phyloP scores from a whole-genome alignment of 2,329 filamentous ascomycete genomes.

The Colletotrichum gloeosporioides region DNA sequence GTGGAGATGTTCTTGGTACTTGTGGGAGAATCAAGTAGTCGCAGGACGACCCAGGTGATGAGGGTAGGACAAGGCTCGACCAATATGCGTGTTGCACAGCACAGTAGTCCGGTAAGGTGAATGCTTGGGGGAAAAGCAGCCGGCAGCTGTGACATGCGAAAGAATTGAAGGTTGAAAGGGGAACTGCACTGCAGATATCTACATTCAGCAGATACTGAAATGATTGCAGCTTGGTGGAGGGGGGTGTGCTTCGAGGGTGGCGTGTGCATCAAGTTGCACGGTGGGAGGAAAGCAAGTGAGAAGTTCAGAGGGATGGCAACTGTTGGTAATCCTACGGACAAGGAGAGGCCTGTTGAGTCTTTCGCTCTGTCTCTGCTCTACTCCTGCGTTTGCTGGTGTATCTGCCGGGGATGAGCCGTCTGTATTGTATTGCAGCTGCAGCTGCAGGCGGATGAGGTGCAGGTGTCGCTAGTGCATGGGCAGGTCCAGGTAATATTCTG shows the following conservation, averaged over 20 bases:
- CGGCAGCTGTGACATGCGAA: neutral
- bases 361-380: neutral
- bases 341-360: neutral
- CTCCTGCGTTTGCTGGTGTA: neutral
- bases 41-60: neutral
- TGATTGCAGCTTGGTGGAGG: neutral
- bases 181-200: conserved; percentile 10
- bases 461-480: neutral
- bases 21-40: conserved; percentile 10
- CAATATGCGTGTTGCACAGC: neutral
- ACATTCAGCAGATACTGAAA: conserved; percentile 8
- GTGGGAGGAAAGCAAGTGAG: neutral
- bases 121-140: neutral
- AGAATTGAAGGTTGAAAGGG: conserved; percentile 4
- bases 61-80: neutral
- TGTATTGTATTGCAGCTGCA: neutral
- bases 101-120: neutral
- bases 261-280: conserved; percentile 3
- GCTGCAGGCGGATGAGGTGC: neutral
- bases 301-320: neutral
- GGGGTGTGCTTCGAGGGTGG: neutral
- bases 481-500: neutral
- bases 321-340: neutral
- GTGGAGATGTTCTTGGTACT: neutral
- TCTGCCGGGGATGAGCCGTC: neutral